A percentile compares a stretch with the other conserved stretches of the same genome.
These are phyloP conservation scores for Physocladia obscura DNA, from an alignment of 192 early-diverging fungal species.

Conservation along the genomic window DNA sequence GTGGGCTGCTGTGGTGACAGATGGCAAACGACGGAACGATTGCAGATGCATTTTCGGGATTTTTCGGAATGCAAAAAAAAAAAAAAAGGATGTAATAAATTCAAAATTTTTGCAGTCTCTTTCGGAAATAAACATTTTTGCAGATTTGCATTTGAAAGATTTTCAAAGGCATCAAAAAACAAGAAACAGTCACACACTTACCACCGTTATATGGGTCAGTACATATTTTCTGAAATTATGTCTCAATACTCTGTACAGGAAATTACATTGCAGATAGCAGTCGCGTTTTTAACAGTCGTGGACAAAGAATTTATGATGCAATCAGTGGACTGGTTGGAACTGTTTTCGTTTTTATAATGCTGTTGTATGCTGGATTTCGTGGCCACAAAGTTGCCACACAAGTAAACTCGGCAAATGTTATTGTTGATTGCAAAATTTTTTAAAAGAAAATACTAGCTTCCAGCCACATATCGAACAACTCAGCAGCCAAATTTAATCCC, in stretches of 20 bases:
- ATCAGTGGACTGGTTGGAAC: conserved; percentile 33
- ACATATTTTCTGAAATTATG: neutral
- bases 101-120: too few species aligned
- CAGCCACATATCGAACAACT: conserved; percentile 47
- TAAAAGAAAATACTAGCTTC: too few species aligned
- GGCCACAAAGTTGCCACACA: conserved; percentile 48
- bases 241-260: conserved; percentile 7
- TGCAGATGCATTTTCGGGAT: too few species aligned
- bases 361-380: conserved; percentile 49
- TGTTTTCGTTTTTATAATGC: conserved; percentile 43
- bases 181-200: too few species aligned
- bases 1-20: too few species aligned
- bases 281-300: conserved; percentile 40
- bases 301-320: conserved; percentile 36
- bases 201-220: neutral
- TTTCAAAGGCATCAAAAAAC: too few species aligned
- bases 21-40: too few species aligned
- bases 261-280: conserved; percentile 29
- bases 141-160: too few species aligned
- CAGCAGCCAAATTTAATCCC: conserved; percentile 35
- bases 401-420: conserved; percentile 19
- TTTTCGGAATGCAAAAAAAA: too few species aligned
- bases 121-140: too few species aligned
- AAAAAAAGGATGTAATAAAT: too few species aligned
- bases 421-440: neutral